Percentiles rank a stretch among this genome's conserved stretches.
phyloP scores from a whole-genome alignment of 2,329 filamentous ascomycete species.

The Aspergillus fijiensis region DNA sequence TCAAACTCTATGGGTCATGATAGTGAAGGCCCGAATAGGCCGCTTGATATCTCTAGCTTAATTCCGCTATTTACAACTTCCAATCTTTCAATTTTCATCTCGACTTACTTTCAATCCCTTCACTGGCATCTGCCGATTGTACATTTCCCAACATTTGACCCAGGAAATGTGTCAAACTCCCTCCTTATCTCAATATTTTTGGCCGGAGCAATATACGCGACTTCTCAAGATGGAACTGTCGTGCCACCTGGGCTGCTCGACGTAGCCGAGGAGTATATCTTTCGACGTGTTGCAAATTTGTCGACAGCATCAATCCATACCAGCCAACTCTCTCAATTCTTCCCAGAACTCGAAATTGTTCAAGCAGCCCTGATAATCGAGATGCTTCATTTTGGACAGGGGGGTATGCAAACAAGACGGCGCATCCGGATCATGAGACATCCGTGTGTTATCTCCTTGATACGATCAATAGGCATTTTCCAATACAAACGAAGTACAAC shows the following conservation, averaged over 20 bases:
- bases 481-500: conserved; percentile 22
- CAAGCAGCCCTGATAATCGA: conserved; percentile 33
- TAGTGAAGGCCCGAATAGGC: neutral
- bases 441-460: conserved; percentile 31
- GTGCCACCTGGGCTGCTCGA: conserved; percentile 25
- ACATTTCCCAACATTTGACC: conserved; percentile 34
- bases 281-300: conserved; percentile 25
- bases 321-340: conserved; percentile 7
- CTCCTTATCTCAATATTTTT: conserved; percentile 31
- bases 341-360: conserved; percentile 24
- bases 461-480: conserved; percentile 31
- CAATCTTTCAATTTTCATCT: conserved; percentile 30
- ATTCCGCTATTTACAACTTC: conserved; percentile 24
- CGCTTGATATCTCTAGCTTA: conserved; percentile 21
- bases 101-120: conserved; percentile 32
- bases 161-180: conserved; percentile 25
- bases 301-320: conserved; percentile 14
- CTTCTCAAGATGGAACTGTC: conserved; percentile 18
- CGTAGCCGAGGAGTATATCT: conserved; percentile 33
- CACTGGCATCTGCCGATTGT: conserved; percentile 35
- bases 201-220: conserved; percentile 28
- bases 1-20: conserved; percentile 27
- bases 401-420: conserved; percentile 27
- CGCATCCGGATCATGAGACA: conserved; percentile 34
- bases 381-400: conserved; percentile 34